Base-by-base conservation (phyloP, 306 rosid species). In the Vachellia collinsii region DNA sequence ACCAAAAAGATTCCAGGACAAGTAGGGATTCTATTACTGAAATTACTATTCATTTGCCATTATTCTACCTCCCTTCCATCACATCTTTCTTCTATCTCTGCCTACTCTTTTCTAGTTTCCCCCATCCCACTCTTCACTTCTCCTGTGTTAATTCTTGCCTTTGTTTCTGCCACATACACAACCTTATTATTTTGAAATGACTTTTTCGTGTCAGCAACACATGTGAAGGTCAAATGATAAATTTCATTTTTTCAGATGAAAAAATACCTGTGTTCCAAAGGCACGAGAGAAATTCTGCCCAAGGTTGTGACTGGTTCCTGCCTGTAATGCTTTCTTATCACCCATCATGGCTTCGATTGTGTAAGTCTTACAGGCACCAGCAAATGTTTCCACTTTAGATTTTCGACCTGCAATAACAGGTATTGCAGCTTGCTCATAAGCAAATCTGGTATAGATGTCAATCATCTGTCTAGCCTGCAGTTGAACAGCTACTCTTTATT, bases 301-400 rank as follows among this genome's bases (percentile, higher is more conserved):
- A 48, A 95, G 99, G 81, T 95, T 95, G 83, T 95, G 99, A 85
- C 98, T 95, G 82, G 98, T 93, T 83, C 99, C 99, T 70, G 99
- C 97, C 84, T 95, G 99, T 84, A 95, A 77, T 78, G 99, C 99
- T 85, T 93, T 95, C 83, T 80, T 84, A 87, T 95, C 99, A 79
- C 98, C 99, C 99, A 95, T 95, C 99, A 95, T 95, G 80, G 96
- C 99, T 88, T 95, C 99, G 48, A 95, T 95, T 7, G 99, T 95
- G 77, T 93, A 95, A 80, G 99, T 95, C 87, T 74, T 93, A 80
- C 76, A 82, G 34, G 98, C 99, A 81, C 99, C 99, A 79, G 99
- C 97, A 93, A 95, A 95, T 59, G 99, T 93, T 86, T 95, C 99
- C n/a, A 80, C 86, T 86, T 89, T 93, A 73, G 98, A 95, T 86